Percentiles rank a stretch among this genome's conserved stretches.
phyloP scores from a whole-genome alignment of 139 green algal genomes.

The Astrephomene gubernaculifera region DNA sequence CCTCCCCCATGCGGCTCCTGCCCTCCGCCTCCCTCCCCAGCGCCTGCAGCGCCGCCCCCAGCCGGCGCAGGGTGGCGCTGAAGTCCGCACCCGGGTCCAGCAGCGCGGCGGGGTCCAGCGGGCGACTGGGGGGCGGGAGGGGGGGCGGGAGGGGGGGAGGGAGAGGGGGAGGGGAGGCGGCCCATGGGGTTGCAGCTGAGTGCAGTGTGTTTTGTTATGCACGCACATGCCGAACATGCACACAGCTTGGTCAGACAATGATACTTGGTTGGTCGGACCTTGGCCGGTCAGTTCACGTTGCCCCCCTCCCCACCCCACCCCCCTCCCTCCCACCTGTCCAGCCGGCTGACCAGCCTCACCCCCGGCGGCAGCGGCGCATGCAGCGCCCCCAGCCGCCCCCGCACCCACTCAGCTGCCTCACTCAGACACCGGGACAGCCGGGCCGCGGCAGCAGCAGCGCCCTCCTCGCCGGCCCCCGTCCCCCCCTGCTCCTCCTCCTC shows the following conservation, averaged over 20 bases:
- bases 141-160: no score
- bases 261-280: no score
- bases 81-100: neutral
- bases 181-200: no score
- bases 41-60: conserved; percentile 21
- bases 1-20: neutral
- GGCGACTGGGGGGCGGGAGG: neutral
- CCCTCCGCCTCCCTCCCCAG: neutral
- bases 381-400: neutral
- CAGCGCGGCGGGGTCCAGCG: conserved; percentile 4
- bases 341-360: neutral
- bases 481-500: neutral
- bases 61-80: neutral
- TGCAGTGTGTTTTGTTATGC: no score
- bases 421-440: no score
- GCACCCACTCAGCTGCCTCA: neutral
- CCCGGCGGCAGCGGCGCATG: neutral
- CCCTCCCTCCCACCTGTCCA: conserved; percentile 8
- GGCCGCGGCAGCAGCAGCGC: neutral
- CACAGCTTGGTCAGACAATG: no score
- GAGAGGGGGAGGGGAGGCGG: neutral
- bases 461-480: neutral
- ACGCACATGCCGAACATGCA: no score
- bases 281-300: no score
- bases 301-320: neutral